These are phyloP conservation scores for Taphrina deformans DNA, from an alignment of 1,139 yeast genomes.

Conservation along the genomic window DNA sequence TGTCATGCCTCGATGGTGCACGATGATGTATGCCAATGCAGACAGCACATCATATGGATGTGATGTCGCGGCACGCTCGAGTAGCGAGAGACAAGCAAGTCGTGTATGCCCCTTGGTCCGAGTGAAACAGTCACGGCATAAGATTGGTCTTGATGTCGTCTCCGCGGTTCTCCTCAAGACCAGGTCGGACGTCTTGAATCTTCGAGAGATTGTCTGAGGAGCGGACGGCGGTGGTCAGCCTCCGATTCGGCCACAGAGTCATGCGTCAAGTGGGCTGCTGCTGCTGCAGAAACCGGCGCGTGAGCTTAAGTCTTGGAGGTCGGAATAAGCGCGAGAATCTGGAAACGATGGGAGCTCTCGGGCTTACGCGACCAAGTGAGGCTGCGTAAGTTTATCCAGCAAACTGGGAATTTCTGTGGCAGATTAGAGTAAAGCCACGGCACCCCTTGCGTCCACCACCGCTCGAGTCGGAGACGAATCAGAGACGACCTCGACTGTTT, in stretches of 20 bases:
- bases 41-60: neutral
- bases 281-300: no score
- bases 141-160: no score
- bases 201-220: no score
- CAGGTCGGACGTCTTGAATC: no score
- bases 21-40: neutral
- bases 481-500: neutral
- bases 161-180: no score
- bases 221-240: no score
- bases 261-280: neutral
- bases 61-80: no score
- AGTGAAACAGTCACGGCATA: no score
- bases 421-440: slow-evolving; percentile 2
- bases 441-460: neutral
- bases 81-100: no score
- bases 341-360: neutral
- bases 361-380: no score
- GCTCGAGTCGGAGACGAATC: neutral
- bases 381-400: neutral
- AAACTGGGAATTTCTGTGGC: neutral
- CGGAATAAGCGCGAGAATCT: neutral
- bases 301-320: neutral
- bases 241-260: neutral
- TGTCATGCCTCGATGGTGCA: neutral
- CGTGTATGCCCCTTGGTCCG: no score